Conservation (phyloP, 2,329 filamentous ascomycete species). For the Epichloe coenophiala region DNA sequence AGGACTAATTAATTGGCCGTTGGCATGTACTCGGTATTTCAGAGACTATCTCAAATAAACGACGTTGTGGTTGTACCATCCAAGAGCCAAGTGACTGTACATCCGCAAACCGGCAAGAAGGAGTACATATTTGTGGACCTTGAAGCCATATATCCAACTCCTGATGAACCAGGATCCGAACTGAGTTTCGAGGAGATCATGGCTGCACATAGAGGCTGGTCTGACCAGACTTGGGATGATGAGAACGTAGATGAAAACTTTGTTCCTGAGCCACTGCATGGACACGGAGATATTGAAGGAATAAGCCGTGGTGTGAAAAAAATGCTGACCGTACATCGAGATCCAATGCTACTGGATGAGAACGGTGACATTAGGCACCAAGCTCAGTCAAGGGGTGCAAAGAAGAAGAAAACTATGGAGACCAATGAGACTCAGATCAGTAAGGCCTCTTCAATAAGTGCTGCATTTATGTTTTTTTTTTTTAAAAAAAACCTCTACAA, state of each 20-base stretch:
- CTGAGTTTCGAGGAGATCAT: conserved; percentile 86
- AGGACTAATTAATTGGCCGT: conserved; percentile 76
- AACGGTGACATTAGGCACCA: conserved; percentile 40
- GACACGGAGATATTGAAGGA: conserved; percentile 19
- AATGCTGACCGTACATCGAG: conserved; percentile 31
- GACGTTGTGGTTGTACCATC: conserved; percentile 56
- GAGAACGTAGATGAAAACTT: conserved; percentile 23
- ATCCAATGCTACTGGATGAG: conserved; percentile 39
- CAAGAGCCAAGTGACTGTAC: conserved; percentile 66
- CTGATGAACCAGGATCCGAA: conserved; percentile 57
- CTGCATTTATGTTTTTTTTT: neutral
- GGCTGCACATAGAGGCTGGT: conserved; percentile 60
- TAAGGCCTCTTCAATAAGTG: conserved; percentile 28
- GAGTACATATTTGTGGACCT: conserved; percentile 84
- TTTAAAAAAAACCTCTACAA: too few species aligned
- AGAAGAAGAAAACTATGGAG: conserved; percentile 71
- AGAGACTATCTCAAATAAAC: conserved; percentile 49
- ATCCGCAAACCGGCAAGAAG: conserved; percentile 67
- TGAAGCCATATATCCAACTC: conserved; percentile 70
- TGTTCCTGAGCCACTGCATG: conserved; percentile 13
- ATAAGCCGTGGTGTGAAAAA: conserved; percentile 17
- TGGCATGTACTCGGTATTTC: conserved; percentile 29
- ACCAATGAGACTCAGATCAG: conserved; percentile 86
- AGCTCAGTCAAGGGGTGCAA: conserved; percentile 33
- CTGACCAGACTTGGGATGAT: conserved; percentile 43